phyloP scores from a whole-genome alignment of 306 rosid genomes.

The Astragalus membranaceus region DNA sequence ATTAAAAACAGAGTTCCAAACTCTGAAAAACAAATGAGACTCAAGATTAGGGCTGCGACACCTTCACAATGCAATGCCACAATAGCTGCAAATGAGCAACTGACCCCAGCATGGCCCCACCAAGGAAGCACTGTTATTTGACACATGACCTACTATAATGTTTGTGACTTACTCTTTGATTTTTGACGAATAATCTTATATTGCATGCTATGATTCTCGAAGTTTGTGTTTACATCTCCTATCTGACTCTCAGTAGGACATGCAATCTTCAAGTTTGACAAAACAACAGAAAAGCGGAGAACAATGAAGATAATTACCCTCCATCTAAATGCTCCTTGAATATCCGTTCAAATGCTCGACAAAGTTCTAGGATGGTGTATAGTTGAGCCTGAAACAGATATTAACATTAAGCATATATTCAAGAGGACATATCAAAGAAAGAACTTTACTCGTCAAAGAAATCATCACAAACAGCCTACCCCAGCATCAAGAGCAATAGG shows the following conservation, averaged over 20 bases:
- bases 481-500: conserved; percentile 99
- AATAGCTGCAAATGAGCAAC: too few species aligned
- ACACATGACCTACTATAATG: background rate
- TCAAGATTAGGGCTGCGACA: too few species aligned
- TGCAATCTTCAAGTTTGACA: background rate
- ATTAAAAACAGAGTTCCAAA: too few species aligned
- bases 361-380: too few species aligned
- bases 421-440: background rate
- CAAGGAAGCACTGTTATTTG: background rate
- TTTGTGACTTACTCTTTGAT: too few species aligned
- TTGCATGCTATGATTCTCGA: too few species aligned
- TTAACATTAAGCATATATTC: conserved; percentile 5
- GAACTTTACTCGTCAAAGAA: background rate
- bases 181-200: too few species aligned
- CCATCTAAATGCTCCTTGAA: conserved; percentile 99
- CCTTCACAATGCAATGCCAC: too few species aligned
- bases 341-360: too few species aligned
- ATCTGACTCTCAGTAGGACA: too few species aligned
- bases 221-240: background rate
- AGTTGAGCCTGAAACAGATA: conserved; percentile 68
- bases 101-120: background rate
- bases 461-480: conserved; percentile 41
- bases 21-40: background rate
- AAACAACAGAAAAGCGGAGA: background rate
- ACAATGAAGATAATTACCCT: conserved; percentile 50